Evolutionary conservation across 257 asterid species (phyloP).

Genomic region (Solanum bukasovii): DNA sequence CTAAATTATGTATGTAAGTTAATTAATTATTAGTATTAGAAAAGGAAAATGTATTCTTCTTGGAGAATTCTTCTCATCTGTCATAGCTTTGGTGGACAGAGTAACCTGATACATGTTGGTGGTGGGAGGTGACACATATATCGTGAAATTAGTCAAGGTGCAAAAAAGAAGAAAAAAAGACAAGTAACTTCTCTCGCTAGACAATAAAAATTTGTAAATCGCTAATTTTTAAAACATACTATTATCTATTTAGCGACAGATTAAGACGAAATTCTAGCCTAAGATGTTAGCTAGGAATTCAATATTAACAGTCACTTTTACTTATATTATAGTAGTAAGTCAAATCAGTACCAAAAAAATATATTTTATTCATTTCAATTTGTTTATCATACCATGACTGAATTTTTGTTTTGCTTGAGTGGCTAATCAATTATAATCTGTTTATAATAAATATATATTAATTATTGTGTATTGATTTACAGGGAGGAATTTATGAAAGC

Average conservation of each 20-base stretch:
- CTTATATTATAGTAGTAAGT: background rate
- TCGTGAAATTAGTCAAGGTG: too few species aligned
- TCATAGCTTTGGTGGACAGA: too few species aligned
- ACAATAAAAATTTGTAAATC: too few species aligned
- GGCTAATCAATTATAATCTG: background rate
- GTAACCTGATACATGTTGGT: too few species aligned
- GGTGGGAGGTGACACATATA: fast-evolving
- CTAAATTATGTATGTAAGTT: background rate
- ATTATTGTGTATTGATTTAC: background rate
- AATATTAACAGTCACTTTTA: background rate
- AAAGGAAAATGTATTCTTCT: background rate
- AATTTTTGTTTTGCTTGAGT: background rate
- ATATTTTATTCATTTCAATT: background rate
- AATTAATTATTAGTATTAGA: background rate
- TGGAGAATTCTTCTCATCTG: background rate
- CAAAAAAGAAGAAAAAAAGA: too few species aligned
- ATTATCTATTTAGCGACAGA: background rate
- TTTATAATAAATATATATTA: background rate
- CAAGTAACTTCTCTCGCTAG: background rate
- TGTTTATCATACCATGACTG: background rate
- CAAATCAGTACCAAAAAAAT: background rate
- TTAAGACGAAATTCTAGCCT: background rate
- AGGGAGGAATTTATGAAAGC: conserved; percentile 49
- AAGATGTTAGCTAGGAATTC: background rate
- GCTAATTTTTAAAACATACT: background rate